Percentiles rank a stretch among this genome's conserved stretches.
phyloP scores from a whole-genome alignment of 2,329 filamentous ascomycete genomes.

The Ophiostoma himal-ulmi region DNA sequence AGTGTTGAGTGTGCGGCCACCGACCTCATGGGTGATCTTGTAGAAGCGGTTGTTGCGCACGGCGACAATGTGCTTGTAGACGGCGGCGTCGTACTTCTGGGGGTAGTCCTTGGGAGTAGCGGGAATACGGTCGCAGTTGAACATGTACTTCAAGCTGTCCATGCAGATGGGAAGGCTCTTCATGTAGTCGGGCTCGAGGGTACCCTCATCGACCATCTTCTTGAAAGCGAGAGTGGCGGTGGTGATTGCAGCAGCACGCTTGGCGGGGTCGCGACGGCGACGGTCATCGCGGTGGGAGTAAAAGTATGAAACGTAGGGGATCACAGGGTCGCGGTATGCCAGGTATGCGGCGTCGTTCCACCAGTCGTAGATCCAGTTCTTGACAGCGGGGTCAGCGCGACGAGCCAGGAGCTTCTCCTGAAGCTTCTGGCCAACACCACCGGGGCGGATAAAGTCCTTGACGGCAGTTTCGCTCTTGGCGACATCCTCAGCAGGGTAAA shows the following conservation, averaged over 20 bases:
- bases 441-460: slow-evolving; percentile 81
- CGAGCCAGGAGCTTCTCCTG: slow-evolving; percentile 81
- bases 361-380: slow-evolving; percentile 97
- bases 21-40: slow-evolving; percentile 77
- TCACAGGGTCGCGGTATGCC: slow-evolving; percentile 86
- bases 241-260: slow-evolving; percentile 85
- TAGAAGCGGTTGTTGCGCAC: slow-evolving; percentile 97
- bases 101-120: slow-evolving; percentile 76
- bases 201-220: slow-evolving; percentile 75
- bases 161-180: slow-evolving; percentile 95
- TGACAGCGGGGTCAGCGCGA: slow-evolving; percentile 70
- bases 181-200: slow-evolving; percentile 96
- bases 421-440: slow-evolving; percentile 71
- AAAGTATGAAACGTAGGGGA: slow-evolving; percentile 98
- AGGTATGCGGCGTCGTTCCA: slow-evolving; percentile 97
- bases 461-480: slow-evolving; percentile 75
- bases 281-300: slow-evolving; percentile 97
- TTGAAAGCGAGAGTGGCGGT: slow-evolving; percentile 89
- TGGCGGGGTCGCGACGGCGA: slow-evolving; percentile 76
- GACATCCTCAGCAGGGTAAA: slow-evolving; percentile 63
- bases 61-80: slow-evolving; percentile 79
- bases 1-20: slow-evolving; percentile 79
- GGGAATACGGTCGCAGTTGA: slow-evolving; percentile 84
- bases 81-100: slow-evolving; percentile 65
- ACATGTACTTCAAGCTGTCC: slow-evolving; percentile 99